Percentiles rank a stretch among this genome's conserved stretches.
These are phyloP conservation scores for Zygosaccharomyces sapae DNA, from an alignment of 1,139 yeast species.

Conservation along the genomic window DNA sequence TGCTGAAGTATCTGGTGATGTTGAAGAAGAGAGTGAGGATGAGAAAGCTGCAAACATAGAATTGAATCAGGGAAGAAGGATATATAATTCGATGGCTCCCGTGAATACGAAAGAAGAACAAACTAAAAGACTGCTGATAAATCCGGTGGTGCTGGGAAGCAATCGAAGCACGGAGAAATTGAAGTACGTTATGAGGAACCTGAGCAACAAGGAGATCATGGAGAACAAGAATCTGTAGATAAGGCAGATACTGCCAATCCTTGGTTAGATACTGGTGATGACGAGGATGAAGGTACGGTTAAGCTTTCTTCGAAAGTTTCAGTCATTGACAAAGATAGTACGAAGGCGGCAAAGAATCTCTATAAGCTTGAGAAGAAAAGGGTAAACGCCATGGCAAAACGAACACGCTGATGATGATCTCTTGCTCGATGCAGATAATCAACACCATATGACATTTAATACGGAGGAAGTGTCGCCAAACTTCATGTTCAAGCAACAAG, in stretches of 20 bases:
- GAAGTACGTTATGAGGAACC: conserved; percentile 12
- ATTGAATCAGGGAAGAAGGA: conserved; percentile 74
- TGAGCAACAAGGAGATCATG: conserved; percentile 13
- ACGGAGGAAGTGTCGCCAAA: conserved; percentile 40
- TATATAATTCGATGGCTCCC: conserved; percentile 68
- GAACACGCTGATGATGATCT: conserved; percentile 25
- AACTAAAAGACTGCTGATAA: conserved; percentile 36
- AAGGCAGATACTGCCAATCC: conserved; percentile 52
- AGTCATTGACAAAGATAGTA: conserved; percentile 55
- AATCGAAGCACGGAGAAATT: conserved; percentile 7
- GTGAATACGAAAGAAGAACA: conserved; percentile 40
- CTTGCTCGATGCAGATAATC: conserved; percentile 27
- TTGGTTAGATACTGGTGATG: conserved; percentile 52
- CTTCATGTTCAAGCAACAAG: conserved; percentile 67
- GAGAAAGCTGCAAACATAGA: conserved; percentile 38
- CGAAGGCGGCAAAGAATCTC: conserved; percentile 44
- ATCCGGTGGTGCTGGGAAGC: conserved; percentile 1
- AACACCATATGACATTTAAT: conserved; percentile 39
- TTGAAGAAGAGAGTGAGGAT: conserved; percentile 38
- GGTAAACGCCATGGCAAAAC: conserved; percentile 40
- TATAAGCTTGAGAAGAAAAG: conserved; percentile 47
- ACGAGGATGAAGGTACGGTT: conserved; percentile 30
- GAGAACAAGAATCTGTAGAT: conserved; percentile 7
- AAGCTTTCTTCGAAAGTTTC: conserved; percentile 50
- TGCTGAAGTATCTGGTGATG: conserved; percentile 43